Evolutionary conservation across 768 basidiomycete species (phyloP), one percentile per base, ranked within the genome.

Genomic region (Lyophyllum shimeji): DNA sequence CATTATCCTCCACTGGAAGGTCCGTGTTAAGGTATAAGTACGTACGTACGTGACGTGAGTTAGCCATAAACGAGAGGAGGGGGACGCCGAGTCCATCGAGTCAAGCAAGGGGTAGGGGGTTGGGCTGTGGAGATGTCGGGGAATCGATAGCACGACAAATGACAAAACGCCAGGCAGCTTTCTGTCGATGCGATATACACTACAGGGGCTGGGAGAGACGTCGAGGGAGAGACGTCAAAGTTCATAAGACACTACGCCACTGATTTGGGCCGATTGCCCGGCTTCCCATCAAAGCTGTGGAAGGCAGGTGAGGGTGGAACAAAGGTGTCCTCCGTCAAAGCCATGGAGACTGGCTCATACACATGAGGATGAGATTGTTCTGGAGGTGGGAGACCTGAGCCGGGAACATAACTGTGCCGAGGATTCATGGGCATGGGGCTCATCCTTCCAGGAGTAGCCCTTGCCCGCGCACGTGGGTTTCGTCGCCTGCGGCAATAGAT

Each of bases 301-400:
- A 86, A 87, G 39, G 79, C 76, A 17, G 86, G 84, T 0, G 80
- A 77, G 15, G 86, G 85, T 25, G 85, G 85, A 18, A 73, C 78
- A 58, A 80, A 81, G 1, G 83, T 84, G 60, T 81, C 54, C 42
- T 53, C 54, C 5, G 58, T 54, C 2, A 47, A 31, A 13, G 50
- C 58, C 50, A 25, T 44, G 25, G 87, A 89, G 52, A 91, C 85
- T 1, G 89, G 87, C 64, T 89, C 75, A 65, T 91, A 91, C 20
- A 70, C 66, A 60, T 86, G 86, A 1, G 55, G 23, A n/a, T n/a
- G n/a, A n/a, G n/a, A n/a, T n/a, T n/a, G n/a, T 39, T 46, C 43
- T 17, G 62, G 49, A 24, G 50, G 45, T 24, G 62, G 58, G 29
- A 58, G 58, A 54, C 57, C 45, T 29, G 53, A 52, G 11, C 73